Evolutionary conservation across 345 rosid species (phyloP).

Genomic region (Psidium friedrichsthalianum): DNA sequence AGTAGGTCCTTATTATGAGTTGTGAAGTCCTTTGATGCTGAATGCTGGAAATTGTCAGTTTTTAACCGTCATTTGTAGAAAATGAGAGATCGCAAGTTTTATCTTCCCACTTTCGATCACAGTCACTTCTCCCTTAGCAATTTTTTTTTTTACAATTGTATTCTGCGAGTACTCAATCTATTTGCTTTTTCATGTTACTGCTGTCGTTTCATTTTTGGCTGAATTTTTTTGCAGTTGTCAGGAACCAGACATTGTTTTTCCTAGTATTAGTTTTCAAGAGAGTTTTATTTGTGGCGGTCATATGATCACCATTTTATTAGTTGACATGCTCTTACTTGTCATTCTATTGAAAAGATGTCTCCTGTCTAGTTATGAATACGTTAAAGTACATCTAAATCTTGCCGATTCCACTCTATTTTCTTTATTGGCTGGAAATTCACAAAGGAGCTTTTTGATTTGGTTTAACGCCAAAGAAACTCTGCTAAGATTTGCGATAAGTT

Average conservation of each 20-base stretch:
- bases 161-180: neutral
- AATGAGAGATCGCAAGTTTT: neutral
- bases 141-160: neutral
- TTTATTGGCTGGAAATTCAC: neutral
- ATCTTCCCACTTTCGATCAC: no score
- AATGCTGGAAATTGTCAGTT: neutral
- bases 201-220: no score
- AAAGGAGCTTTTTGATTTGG: neutral
- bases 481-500: neutral
- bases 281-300: no score
- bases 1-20: neutral
- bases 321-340: neutral
- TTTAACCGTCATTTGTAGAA: neutral
- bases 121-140: no score
- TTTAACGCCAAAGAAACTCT: neutral
- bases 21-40: neutral
- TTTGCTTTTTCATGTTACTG: no score
- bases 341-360: neutral
- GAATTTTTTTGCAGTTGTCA: no score
- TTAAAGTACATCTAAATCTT: neutral
- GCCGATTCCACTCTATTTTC: neutral
- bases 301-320: no score
- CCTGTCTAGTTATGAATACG: no score
- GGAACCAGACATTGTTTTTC: no score
- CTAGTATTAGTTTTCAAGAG: no score